Evolutionary conservation across 495 filamentous ascomycete genomes (phyloP).

Genomic region (Talaromyces wortmannii): DNA sequence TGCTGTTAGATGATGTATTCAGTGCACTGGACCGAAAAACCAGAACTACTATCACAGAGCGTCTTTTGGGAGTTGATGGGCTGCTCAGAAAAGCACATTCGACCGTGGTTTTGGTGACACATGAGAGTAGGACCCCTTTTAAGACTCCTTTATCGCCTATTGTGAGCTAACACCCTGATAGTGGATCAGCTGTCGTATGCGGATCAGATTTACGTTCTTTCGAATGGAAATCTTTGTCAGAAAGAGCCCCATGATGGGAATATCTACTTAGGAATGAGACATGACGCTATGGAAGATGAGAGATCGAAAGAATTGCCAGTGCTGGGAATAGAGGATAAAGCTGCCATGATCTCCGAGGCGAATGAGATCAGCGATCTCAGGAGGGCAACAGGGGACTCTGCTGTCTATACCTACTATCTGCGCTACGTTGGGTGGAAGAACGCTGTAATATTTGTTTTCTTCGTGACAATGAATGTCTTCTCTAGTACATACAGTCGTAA

Average conservation of each 20-base stretch:
- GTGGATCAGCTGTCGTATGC: neutral
- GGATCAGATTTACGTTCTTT: neutral
- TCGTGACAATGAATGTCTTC: neutral
- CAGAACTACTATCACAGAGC: conserved; percentile 50
- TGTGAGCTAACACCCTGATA: neutral
- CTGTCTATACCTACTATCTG: conserved; percentile 1
- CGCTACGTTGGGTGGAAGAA: neutral
- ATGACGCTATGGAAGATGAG: neutral
- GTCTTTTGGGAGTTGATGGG: conserved; percentile 45
- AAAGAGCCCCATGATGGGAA: neutral
- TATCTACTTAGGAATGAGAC: neutral
- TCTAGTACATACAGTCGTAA: conserved; percentile 3
- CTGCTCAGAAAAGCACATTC: conserved; percentile 41
- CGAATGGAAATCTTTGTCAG: neutral
- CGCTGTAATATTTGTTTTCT: neutral
- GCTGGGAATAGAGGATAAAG: neutral
- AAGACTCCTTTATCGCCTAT: neutral
- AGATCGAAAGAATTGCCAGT: neutral
- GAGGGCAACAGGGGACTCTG: neutral
- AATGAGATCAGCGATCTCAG: neutral
- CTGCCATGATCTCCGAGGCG: neutral
- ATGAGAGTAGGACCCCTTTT: neutral
- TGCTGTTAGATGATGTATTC: conserved; percentile 54
- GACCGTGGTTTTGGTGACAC: conserved; percentile 25
- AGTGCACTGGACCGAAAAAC: conserved; percentile 55